These are phyloP conservation scores for Cystofilobasidium macerans DNA, from an alignment of 768 basidiomycete genomes.

Conservation along the genomic window DNA sequence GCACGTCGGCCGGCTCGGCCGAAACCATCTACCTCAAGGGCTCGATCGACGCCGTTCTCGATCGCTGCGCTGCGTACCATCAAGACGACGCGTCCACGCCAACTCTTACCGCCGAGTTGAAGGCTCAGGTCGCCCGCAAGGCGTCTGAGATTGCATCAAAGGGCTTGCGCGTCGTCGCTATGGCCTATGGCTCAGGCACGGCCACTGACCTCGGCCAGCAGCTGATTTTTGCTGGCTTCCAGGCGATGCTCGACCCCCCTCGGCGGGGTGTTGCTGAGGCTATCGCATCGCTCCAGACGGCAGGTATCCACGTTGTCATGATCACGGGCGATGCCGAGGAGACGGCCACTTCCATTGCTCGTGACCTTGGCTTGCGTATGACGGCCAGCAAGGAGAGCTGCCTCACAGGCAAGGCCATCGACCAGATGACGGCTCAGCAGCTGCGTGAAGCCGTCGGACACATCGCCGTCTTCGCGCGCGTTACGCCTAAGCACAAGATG, in stretches of 20 bases:
- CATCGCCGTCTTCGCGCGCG: constrained; percentile 83
- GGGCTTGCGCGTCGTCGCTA: constrained; percentile 75
- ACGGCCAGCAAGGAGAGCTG: constrained; percentile 42
- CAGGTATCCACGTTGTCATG: constrained; percentile 91
- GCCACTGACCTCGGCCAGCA: constrained; percentile 46
- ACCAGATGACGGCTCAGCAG: constrained; percentile 68
- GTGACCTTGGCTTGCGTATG: constrained; percentile 70
- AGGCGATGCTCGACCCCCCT: constrained; percentile 91
- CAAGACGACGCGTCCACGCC: constrained; percentile 79
- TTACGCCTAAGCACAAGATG: constrained; percentile 96
- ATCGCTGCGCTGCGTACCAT: constrained; percentile 76
- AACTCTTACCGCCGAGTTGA: constrained; percentile 55
- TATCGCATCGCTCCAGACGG: constrained; percentile 62
- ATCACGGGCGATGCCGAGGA: constrained; percentile 90
- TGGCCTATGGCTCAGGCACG: constrained; percentile 63
- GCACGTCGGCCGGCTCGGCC: constrained; percentile 47
- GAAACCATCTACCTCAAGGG: constrained; percentile 88
- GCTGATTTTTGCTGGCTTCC: constrained; percentile 81
- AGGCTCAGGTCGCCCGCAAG: constrained; percentile 55
- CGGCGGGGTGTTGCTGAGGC: constrained; percentile 83
- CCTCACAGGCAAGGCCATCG: constrained; percentile 72
- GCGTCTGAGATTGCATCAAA: constrained; percentile 61
- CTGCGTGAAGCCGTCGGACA: constrained; percentile 67
- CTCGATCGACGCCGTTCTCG: constrained; percentile 74
- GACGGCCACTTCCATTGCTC: constrained; percentile 79